Evolutionary conservation across 371 early-diverging fungal genomes (phyloP), one percentile per base, ranked within the genome.

Genomic region (Mycotypha africana): DNA sequence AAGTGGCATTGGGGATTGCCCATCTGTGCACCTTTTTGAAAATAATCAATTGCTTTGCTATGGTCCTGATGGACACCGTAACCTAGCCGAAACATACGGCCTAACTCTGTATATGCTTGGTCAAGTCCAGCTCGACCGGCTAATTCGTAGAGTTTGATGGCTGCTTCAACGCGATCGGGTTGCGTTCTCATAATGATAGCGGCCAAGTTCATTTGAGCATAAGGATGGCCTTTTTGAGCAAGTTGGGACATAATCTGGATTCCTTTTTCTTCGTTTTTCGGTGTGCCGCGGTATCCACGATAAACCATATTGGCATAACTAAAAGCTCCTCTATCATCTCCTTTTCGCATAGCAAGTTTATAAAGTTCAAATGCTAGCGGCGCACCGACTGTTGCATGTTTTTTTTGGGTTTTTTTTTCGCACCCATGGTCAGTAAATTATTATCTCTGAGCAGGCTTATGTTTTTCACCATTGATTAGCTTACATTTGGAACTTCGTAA

Each of bases 241-340:
- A 75, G 31, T 30, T 61, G 36, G 1, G 71, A 67, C 38, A 69
- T 42, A 33, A 75, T 51, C 14, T 47, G 25, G 31, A 66, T 52
- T 9, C 65, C 72, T 15, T 53, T 38, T 4, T 58, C 60, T 42
- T 64, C 65, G 24, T 71, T 49, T 25, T 63, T 66, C 7, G 52
- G 44, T n/a, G 54, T 60, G 3, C 69, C 69, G 1, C 56, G 38
- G 21, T 66, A 61, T 5, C 70, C 70, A 38, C 66, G 39, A 38
- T 69, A 63, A 11, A 71, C 22, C 67, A 75, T 69, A 32, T 51
- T 75, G 9, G 76, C 72, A 45, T 63, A 75, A 54, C 72, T 71
- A 38, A 65, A 75, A 28, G 67, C 60, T 3, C 67, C 76, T 16
- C 57, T 53, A 43, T 69, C 70, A 28, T 75, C 72, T 5, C 76